Conservation (phyloP, 805 yeast genomes). For the Starmerella stigmatis region DNA sequence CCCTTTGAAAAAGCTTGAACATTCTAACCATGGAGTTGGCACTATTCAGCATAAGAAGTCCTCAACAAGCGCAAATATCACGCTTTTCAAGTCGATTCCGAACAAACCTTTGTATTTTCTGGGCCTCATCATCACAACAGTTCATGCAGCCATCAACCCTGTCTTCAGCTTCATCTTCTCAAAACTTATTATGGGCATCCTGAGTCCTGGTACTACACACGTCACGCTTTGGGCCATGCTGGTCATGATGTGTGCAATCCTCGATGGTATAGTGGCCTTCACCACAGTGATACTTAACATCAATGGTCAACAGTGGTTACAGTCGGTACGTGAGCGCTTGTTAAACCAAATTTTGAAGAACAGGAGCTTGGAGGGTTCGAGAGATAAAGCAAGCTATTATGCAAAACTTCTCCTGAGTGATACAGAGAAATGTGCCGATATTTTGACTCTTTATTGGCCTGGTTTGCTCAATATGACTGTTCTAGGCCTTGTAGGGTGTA, state of each 20-base stretch:
- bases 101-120: constrained; percentile 27
- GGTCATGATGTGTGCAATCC: constrained; percentile 50
- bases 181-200: constrained; percentile 52
- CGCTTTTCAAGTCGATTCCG: constrained; percentile 11
- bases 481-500: constrained; percentile 48
- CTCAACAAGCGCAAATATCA: not conserved
- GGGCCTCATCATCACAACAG: constrained; percentile 46
- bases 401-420: constrained; percentile 70
- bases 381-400: constrained; percentile 40
- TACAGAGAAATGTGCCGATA: constrained; percentile 58
- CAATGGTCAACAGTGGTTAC: constrained; percentile 61
- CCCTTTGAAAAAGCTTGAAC: no score
- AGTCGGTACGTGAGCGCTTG: constrained; percentile 39
- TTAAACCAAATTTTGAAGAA: constrained; percentile 38
- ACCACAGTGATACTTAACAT: constrained; percentile 42
- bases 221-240: constrained; percentile 55
- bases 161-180: constrained; percentile 71
- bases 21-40: no score
- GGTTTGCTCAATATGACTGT: constrained; percentile 44
- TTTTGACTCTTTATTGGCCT: constrained; percentile 54
- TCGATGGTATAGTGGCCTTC: constrained; percentile 51
- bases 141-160: constrained; percentile 61
- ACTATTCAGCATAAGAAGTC: no score
- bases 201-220: constrained; percentile 33
- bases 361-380: constrained; percentile 38